Percentiles rank a stretch among this genome's conserved stretches.
These are phyloP conservation scores for Trypanosoma cruzi DNA, from an alignment of 208 protist genomes.

Conservation along the genomic window DNA sequence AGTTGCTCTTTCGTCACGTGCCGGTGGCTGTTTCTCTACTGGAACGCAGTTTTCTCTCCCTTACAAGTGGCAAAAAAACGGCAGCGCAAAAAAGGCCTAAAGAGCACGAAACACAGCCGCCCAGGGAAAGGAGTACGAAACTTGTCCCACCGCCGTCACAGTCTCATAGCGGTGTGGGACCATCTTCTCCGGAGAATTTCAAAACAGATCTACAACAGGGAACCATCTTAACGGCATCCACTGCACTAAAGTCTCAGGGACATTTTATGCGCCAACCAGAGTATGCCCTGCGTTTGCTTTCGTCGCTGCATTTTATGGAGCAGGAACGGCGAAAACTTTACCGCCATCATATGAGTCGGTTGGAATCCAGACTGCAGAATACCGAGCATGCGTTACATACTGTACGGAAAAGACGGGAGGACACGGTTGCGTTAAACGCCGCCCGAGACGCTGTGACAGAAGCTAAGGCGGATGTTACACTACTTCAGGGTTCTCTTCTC, in stretches of 20 bases:
- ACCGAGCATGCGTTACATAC: neutral
- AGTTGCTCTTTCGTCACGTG: constrained; percentile 65
- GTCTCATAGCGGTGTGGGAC: too few relatives aligned
- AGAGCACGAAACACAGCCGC: neutral
- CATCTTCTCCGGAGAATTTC: neutral
- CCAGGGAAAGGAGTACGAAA: neutral
- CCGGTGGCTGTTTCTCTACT: constrained; percentile 72
- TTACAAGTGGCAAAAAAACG: neutral
- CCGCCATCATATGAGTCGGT: constrained; percentile 13
- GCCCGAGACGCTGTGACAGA: neutral
- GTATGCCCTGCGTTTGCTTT: constrained; percentile 26
- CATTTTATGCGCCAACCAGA: constrained; percentile 6
- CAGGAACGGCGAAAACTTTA: constrained; percentile 45
- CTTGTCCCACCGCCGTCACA: neutral
- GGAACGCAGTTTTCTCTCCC: constrained; percentile 51
- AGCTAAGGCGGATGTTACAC: constrained; percentile 26
- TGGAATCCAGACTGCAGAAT: constrained; percentile 5
- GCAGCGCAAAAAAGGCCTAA: neutral
- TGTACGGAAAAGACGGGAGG: neutral
- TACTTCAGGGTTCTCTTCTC: constrained; percentile 51
- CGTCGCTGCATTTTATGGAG: constrained; percentile 53
- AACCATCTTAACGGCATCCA: neutral
- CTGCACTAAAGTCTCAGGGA: neutral
- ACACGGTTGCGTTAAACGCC: neutral
- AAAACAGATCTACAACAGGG: neutral